Conservation (phyloP, 495 filamentous ascomycete genomes). For the Baudoinia panamericana region DNA sequence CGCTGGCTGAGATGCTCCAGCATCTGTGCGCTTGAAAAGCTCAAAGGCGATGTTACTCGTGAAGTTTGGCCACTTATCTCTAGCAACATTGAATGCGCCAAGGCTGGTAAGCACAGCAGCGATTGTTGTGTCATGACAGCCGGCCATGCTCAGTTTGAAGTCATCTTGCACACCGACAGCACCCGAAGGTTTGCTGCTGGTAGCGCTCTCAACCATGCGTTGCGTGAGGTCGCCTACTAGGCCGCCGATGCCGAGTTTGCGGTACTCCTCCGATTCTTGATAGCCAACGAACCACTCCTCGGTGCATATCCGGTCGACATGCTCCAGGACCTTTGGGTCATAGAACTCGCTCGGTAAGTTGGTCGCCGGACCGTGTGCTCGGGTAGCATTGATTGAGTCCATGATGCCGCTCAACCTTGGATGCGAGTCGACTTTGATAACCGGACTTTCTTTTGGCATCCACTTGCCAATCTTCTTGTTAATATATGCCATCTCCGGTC, state of each 20-base stretch:
- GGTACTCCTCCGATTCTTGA: slow-evolving; percentile 69
- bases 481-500: slow-evolving; percentile 75
- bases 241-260: slow-evolving; percentile 70
- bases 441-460: slow-evolving; percentile 57
- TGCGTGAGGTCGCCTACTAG: slow-evolving; percentile 74
- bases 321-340: slow-evolving; percentile 51
- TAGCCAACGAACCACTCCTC: slow-evolving; percentile 95
- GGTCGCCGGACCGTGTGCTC: slow-evolving; percentile 57
- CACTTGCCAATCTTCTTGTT: slow-evolving; percentile 62
- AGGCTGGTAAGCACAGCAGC: slow-evolving; percentile 65
- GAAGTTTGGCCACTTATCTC: slow-evolving; percentile 71
- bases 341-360: slow-evolving; percentile 78
- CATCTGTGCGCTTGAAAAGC: slow-evolving; percentile 47
- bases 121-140: slow-evolving; percentile 91
- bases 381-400: slow-evolving; percentile 82
- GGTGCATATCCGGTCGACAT: slow-evolving; percentile 65
- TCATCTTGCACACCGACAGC: slow-evolving; percentile 33
- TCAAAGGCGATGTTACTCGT: slow-evolving; percentile 87
- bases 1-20: slow-evolving; percentile 3
- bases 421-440: slow-evolving; percentile 69
- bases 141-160: slow-evolving; percentile 60
- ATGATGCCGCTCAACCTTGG: slow-evolving; percentile 80
- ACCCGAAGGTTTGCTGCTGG: neutral
- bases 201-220: slow-evolving; percentile 49
- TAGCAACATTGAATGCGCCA: slow-evolving; percentile 45